Conservation (phyloP, 441 rosid genomes). For the Isatis lusitanica region DNA sequence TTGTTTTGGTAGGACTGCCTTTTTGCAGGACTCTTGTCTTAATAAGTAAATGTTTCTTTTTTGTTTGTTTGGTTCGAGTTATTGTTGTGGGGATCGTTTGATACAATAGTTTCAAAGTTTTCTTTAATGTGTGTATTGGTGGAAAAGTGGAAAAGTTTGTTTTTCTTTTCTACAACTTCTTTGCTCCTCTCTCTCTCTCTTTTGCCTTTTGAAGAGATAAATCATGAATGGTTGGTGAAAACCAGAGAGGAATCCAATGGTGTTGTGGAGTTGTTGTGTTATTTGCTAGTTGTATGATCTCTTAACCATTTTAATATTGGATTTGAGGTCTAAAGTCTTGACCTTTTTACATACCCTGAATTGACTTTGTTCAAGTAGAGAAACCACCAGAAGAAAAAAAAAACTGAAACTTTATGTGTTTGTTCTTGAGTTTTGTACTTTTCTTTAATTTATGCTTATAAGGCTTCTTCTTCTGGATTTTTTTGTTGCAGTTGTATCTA, state of each 20-base stretch:
- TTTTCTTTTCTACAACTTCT: background rate
- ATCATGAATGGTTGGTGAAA: slow-evolving; percentile 26
- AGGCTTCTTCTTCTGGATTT: background rate
- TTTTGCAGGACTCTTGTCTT: background rate
- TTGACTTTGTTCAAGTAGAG: slow-evolving; percentile 21
- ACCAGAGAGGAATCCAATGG: background rate
- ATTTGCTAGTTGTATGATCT: background rate
- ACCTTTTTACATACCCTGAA: slow-evolving; percentile 12
- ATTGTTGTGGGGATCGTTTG: slow-evolving; percentile 21
- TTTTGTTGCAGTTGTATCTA: slow-evolving; percentile 1
- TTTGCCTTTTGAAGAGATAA: slow-evolving; percentile 11
- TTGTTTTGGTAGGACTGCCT: slow-evolving; percentile 22
- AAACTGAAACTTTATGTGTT: background rate
- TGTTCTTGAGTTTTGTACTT: slow-evolving; percentile 12
- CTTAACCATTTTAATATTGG: slow-evolving; percentile 10
- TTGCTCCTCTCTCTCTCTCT: background rate
- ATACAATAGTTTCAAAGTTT: background rate
- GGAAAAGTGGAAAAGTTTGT: background rate
- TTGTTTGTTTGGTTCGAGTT: background rate
- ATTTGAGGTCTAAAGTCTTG: slow-evolving; percentile 20
- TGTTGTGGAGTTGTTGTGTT: slow-evolving; percentile 17
- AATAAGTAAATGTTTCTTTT: background rate
- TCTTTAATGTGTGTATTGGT: slow-evolving; percentile 19
- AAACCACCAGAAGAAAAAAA: no score
- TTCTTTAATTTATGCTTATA: background rate